Conservation (phyloP, 2,329 filamentous ascomycete genomes). For the Emergomyces orientalis region DNA sequence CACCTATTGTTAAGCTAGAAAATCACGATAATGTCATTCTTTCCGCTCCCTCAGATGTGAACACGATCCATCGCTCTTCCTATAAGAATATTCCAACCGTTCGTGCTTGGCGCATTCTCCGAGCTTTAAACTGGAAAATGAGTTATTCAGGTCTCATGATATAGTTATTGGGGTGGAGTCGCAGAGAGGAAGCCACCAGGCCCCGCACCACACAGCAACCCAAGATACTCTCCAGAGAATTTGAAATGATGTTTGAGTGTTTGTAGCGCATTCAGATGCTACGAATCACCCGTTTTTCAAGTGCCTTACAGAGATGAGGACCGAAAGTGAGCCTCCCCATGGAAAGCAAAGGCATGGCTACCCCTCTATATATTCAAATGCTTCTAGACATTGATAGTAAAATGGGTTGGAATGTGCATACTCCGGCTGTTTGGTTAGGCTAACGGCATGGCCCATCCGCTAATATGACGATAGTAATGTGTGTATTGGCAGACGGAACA, state of each 20-base stretch:
- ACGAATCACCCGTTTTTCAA: background rate
- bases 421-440: background rate
- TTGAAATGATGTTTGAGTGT: background rate
- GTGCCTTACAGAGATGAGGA: background rate
- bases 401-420: background rate
- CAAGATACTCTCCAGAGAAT: background rate
- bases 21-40: background rate
- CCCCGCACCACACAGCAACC: background rate
- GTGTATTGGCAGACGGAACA: background rate
- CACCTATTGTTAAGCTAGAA: background rate
- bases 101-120: background rate
- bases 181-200: background rate
- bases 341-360: background rate
- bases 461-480: background rate
- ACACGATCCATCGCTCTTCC: background rate
- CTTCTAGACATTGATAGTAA: background rate
- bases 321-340: background rate
- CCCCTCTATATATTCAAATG: background rate
- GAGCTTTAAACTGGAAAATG: background rate
- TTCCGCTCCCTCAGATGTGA: background rate
- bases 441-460: background rate
- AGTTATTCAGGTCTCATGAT: background rate
- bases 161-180: background rate
- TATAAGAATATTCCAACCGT: background rate
- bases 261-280: background rate